These are phyloP conservation scores for Chaetomium sp. DNA, from an alignment of 2,329 filamentous ascomycete species.

Conservation along the genomic window DNA sequence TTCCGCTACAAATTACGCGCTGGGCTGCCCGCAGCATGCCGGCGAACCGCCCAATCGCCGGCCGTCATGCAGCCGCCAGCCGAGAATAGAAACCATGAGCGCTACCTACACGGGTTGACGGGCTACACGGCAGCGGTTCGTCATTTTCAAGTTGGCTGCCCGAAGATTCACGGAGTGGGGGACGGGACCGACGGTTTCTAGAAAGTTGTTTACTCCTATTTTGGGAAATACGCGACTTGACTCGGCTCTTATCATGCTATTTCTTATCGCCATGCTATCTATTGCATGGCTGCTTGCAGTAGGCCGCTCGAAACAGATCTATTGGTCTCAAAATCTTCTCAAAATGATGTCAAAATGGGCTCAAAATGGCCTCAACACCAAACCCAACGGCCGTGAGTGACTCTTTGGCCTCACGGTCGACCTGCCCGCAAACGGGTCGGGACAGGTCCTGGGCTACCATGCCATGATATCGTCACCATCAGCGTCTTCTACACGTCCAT, in stretches of 20 bases:
- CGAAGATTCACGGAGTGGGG: too few relatives aligned
- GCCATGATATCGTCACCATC: background rate
- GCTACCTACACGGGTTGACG: background rate
- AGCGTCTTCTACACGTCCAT: background rate
- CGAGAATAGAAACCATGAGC: slow-evolving; percentile 3
- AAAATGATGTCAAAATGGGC: too few relatives aligned
- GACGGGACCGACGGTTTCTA: too few relatives aligned
- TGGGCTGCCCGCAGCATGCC: slow-evolving; percentile 10
- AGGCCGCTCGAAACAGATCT: background rate
- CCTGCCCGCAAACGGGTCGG: too few relatives aligned
- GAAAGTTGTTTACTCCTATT: too few relatives aligned
- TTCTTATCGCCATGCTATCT: background rate
- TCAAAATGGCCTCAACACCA: too few relatives aligned
- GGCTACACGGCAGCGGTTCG: background rate
- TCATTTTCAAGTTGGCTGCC: background rate
- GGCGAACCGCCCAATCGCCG: slow-evolving; percentile 6
- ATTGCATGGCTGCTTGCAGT: background rate
- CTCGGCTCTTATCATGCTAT: background rate
- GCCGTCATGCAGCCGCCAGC: slow-evolving; percentile 5
- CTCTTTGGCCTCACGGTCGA: too few relatives aligned
- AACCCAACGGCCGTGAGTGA: too few relatives aligned
- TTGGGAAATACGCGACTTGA: too few relatives aligned
- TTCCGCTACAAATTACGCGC: slow-evolving; percentile 1
- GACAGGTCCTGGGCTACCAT: background rate
- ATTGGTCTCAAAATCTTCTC: too few relatives aligned